Evolutionary conservation across 768 basidiomycete species (phyloP).

Genomic region (Kwoniella heveanensis): DNA sequence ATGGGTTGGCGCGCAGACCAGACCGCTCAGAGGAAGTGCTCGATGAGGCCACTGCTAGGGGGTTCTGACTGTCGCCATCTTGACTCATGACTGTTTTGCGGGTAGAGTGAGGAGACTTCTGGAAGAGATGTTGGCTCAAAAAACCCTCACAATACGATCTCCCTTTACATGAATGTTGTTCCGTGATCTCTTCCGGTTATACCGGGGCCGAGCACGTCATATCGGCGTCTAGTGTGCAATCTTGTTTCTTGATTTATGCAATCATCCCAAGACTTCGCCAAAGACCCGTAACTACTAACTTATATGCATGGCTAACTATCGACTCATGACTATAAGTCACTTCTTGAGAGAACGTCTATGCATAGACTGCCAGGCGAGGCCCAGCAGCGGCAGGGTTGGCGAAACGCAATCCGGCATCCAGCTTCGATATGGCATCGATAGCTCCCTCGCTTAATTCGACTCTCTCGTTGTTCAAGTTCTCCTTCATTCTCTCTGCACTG

Average conservation of each 20-base stretch:
- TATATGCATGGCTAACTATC: background rate
- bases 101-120: too few relatives aligned
- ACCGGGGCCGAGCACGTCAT: constrained; percentile 8
- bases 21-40: background rate
- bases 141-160: too few relatives aligned
- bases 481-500: constrained; percentile 58
- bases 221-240: constrained; percentile 1
- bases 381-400: constrained; percentile 74
- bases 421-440: constrained; percentile 62
- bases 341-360: constrained; percentile 59
- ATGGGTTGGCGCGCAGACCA: background rate
- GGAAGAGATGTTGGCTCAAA: too few relatives aligned
- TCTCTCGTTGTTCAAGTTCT: constrained; percentile 63
- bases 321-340: background rate
- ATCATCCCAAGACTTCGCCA: too few relatives aligned
- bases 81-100: background rate
- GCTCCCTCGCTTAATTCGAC: constrained; percentile 66
- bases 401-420: constrained; percentile 68
- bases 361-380: constrained; percentile 69
- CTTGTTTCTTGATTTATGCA: too few relatives aligned
- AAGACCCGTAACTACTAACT: too few relatives aligned
- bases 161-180: too few relatives aligned
- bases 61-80: background rate
- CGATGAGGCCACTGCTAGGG: background rate
- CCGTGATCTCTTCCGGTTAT: background rate